A percentile compares a stretch with the other conserved stretches of the same genome.
phyloP scores from a whole-genome alignment of 306 rosid species.

The Gastrolobium villosum region DNA sequence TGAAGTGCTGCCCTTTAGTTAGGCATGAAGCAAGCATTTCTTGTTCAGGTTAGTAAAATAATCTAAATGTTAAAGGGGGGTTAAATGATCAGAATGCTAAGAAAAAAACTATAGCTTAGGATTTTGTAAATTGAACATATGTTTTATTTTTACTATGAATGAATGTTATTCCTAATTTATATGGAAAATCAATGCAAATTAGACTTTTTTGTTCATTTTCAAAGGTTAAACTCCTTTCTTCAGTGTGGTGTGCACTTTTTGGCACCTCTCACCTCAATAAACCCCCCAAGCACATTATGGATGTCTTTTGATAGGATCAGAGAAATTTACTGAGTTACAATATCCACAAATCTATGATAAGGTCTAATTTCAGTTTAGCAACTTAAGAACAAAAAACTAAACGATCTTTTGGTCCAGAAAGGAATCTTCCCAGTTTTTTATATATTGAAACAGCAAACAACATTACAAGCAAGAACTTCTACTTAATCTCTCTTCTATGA shows the following conservation, averaged over 20 bases:
- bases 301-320: background rate
- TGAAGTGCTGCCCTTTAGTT: constrained; percentile 12
- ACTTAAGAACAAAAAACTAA: no score
- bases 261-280: background rate
- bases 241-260: background rate
- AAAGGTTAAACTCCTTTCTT: background rate
- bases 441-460: no score
- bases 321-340: no score
- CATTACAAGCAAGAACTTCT: no score
- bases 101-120: background rate
- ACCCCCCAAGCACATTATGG: background rate
- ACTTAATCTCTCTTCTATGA: no score
- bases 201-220: background rate
- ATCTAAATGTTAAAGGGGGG: background rate
- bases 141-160: background rate
- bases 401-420: no score
- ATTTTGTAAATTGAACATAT: background rate
- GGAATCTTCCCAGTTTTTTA: no score
- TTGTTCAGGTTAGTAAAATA: background rate
- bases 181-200: background rate
- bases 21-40: background rate
- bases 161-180: background rate
- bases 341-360: no score
- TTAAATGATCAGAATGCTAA: background rate
- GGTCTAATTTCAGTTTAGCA: no score